These are phyloP conservation scores for Tolypocladium cylindrosporum DNA, from an alignment of 2,329 filamentous ascomycete genomes.

Conservation along the genomic window DNA sequence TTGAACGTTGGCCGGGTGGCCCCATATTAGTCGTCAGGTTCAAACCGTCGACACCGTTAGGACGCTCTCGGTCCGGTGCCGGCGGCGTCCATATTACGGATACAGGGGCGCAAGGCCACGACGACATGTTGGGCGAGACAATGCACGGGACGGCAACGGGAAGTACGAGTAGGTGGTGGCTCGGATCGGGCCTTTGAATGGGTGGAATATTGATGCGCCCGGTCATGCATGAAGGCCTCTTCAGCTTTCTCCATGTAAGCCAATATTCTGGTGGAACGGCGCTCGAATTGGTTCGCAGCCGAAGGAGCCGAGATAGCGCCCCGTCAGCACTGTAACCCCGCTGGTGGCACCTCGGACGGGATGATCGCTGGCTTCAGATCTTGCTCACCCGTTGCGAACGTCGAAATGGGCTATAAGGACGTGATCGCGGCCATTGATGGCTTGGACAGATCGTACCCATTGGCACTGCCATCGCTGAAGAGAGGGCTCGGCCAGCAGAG, in stretches of 20 bases:
- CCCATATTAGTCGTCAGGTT: neutral
- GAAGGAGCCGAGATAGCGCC: neutral
- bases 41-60: neutral
- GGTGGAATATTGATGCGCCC: neutral
- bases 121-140: neutral
- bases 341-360: neutral
- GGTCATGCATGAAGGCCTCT: neutral
- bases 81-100: neutral
- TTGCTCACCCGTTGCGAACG: neutral
- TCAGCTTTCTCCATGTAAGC: neutral
- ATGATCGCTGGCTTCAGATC: neutral
- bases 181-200: neutral
- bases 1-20: neutral
- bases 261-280: neutral
- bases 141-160: neutral
- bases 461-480: too few species aligned
- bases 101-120: neutral
- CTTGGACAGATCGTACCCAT: neutral
- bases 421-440: too few species aligned
- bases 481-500: too few species aligned
- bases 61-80: neutral
- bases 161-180: neutral
- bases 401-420: neutral
- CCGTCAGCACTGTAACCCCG: neutral
- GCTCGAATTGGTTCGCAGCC: neutral